Conservation (phyloP, 192 early-diverging fungal species). For the Lunasporangiospora selenospora region DNA sequence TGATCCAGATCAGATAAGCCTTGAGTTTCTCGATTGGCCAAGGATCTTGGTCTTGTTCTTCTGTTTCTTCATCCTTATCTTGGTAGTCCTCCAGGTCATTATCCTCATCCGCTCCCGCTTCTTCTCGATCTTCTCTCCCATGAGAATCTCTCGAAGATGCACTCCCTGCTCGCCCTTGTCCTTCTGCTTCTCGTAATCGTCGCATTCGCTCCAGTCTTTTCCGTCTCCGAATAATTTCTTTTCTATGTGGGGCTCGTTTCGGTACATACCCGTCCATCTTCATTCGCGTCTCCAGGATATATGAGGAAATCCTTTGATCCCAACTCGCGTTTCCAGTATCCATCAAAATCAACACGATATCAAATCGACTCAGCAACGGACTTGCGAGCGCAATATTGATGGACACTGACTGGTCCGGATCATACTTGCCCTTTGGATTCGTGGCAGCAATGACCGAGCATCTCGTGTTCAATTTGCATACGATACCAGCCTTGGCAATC, state of each 20-base stretch:
- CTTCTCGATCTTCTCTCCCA: neutral
- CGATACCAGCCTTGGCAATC: slow-evolving; percentile 80
- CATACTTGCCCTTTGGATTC: slow-evolving; percentile 80
- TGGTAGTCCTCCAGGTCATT: neutral
- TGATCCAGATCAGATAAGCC: slow-evolving; percentile 71
- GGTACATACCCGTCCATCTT: slow-evolving; percentile 8
- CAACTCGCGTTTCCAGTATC: slow-evolving; percentile 69
- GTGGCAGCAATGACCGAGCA: slow-evolving; percentile 84
- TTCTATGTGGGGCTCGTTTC: slow-evolving; percentile 2
- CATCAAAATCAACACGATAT: slow-evolving; percentile 73
- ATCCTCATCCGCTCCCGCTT: neutral
- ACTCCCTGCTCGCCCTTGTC: too few relatives aligned
- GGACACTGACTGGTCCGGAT: slow-evolving; percentile 60
- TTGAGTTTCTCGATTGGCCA: slow-evolving; percentile 73
- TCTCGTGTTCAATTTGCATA: slow-evolving; percentile 80
- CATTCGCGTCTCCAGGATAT: slow-evolving; percentile 47
- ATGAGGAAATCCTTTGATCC: slow-evolving; percentile 67
- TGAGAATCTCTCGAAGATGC: too few relatives aligned
- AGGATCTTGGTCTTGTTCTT: slow-evolving; percentile 13
- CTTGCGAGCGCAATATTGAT: slow-evolving; percentile 64
- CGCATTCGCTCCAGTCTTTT: slow-evolving; percentile 6
- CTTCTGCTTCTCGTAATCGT: slow-evolving; percentile 5
- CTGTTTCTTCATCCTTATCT: neutral
- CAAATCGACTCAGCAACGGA: slow-evolving; percentile 74
- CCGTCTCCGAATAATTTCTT: slow-evolving; percentile 16